These are phyloP conservation scores for Ramaria sp. DNA, from an alignment of 768 basidiomycete species.

Conservation along the genomic window DNA sequence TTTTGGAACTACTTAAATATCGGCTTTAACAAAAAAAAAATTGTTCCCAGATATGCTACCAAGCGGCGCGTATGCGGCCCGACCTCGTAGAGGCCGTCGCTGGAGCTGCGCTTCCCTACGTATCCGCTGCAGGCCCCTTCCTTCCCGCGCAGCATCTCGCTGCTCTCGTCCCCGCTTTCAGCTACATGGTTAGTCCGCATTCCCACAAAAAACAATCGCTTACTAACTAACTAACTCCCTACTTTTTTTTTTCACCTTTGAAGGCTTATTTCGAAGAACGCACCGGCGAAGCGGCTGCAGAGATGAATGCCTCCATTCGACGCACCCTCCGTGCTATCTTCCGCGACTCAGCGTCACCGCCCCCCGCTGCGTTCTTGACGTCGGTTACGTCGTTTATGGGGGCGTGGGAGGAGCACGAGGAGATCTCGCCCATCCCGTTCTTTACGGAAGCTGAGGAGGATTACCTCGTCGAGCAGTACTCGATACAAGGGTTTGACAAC, in stretches of 20 bases:
- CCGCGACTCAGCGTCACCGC: conserved; percentile 40
- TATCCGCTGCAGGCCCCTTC: conserved; percentile 40
- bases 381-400: conserved; percentile 37
- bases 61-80: conserved; percentile 56
- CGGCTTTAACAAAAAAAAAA: no score
- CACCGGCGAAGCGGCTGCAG: conserved; percentile 34
- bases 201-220: neutral
- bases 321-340: conserved; percentile 48
- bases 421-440: conserved; percentile 54
- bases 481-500: conserved; percentile 43
- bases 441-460: conserved; percentile 52
- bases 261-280: conserved; percentile 47
- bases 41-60: conserved; percentile 42
- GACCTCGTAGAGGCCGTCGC: conserved; percentile 51
- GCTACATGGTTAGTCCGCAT: conserved; percentile 27
- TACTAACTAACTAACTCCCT: conserved; percentile 18
- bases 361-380: conserved; percentile 44
- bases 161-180: conserved; percentile 35
- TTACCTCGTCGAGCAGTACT: conserved; percentile 57
- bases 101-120: conserved; percentile 55
- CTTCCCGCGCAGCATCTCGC: conserved; percentile 32
- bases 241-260: no score
- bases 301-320: conserved; percentile 46
- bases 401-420: conserved; percentile 37
- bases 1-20: no score